Conservation (phyloP, 1,139 yeast genomes). For the Yamadazyma trypodendri region DNA sequence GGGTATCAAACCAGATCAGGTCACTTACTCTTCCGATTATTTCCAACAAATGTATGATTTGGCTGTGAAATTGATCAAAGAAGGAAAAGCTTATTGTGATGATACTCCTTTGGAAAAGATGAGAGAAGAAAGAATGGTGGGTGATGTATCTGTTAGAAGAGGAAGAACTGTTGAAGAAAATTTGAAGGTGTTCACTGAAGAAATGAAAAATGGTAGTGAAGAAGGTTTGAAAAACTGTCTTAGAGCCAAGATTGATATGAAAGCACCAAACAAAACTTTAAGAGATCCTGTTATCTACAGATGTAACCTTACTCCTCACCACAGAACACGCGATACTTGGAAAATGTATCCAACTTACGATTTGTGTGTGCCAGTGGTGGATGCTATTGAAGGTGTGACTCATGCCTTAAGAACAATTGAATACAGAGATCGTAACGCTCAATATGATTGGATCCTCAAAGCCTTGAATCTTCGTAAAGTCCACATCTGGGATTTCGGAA, state of each 20-base stretch:
- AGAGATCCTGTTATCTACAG: constrained; percentile 98
- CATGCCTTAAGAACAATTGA: constrained; percentile 97
- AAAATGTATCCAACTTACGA: constrained; percentile 97
- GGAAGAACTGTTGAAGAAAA: constrained; percentile 90
- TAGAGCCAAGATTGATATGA: constrained; percentile 92
- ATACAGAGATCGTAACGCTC: constrained; percentile 97
- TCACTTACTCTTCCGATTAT: constrained; percentile 90
- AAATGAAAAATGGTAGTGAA: constrained; percentile 91
- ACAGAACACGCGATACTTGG: constrained; percentile 90
- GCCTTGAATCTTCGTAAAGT: constrained; percentile 83
- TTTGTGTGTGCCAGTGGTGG: constrained; percentile 96
- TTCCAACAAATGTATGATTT: constrained; percentile 86
- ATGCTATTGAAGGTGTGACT: constrained; percentile 92
- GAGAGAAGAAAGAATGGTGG: constrained; percentile 99
- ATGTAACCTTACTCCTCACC: constrained; percentile 94
- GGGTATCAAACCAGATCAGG: constrained; percentile 86
- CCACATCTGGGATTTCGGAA: constrained; percentile 95
- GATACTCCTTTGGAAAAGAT: constrained; percentile 90
- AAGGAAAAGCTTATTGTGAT: constrained; percentile 95
- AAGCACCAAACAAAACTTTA: constrained; percentile 85
- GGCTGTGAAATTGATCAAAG: constrained; percentile 82
- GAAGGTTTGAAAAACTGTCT: constrained; percentile 85
- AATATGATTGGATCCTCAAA: constrained; percentile 92
- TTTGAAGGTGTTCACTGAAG: constrained; percentile 76
- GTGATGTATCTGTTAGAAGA: constrained; percentile 87